A percentile compares a stretch with the other conserved stretches of the same genome.
Evolutionary conservation across 2,329 filamentous ascomycete species (phyloP).

Genomic region (Hypomyces rosellus): DNA sequence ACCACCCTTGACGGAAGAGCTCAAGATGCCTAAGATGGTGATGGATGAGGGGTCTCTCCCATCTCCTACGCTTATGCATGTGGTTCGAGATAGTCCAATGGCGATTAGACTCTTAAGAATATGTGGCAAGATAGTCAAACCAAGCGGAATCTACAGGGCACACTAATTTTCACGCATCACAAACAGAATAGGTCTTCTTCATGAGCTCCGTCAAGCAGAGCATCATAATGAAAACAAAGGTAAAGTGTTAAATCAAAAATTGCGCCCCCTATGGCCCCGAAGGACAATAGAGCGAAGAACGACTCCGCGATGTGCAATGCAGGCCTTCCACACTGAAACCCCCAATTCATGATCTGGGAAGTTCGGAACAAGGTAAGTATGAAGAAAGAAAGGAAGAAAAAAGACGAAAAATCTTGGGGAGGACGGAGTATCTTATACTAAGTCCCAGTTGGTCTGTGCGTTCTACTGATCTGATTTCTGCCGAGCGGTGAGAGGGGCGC

Average conservation of each 20-base stretch:
- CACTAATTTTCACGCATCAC: no score
- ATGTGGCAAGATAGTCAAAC: no score
- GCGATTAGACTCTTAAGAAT: no score
- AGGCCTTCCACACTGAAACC: constrained; percentile 37
- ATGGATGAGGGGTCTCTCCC: no score
- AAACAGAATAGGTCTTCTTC: constrained; percentile 31
- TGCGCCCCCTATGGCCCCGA: constrained; percentile 43
- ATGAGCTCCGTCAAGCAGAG: constrained; percentile 31
- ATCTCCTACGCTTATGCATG: no score
- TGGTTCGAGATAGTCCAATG: no score
- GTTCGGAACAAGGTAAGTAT: constrained; percentile 47
- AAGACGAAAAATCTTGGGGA: constrained; percentile 1
- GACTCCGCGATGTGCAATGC: constrained; percentile 49
- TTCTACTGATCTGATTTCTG: constrained; percentile 1
- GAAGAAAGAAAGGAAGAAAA: constrained; percentile 30
- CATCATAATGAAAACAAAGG: constrained; percentile 43
- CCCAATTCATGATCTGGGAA: constrained; percentile 37
- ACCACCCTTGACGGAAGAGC: no score
- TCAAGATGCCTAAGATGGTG: no score
- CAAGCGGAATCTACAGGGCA: no score
- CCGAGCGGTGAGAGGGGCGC: constrained; percentile 10
- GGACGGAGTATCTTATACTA: constrained; percentile 7
- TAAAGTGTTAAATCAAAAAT: constrained; percentile 40
- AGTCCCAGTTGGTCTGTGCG: constrained; percentile 6
- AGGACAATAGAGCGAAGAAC: constrained; percentile 41